Base-by-base conservation (phyloP, 257 asterid genomes). In the Lantana camara region DNA sequence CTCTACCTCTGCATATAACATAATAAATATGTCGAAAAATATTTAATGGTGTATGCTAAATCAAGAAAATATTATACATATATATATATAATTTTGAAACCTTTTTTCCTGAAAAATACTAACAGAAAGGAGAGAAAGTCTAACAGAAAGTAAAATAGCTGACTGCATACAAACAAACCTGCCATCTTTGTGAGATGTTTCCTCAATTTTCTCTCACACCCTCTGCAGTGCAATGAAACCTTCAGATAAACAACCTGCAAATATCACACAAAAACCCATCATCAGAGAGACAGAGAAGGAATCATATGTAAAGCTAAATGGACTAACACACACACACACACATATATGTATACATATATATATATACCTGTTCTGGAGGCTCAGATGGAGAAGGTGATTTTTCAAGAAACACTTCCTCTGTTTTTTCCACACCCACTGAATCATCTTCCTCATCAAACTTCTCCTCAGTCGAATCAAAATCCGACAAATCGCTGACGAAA, bases 191-290 rank as follows among this genome's bases (percentile, higher is more conserved):
- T 85, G 56, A 92, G 80, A 69, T 92, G 98, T 64, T 89, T 92
- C 50, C 87, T 82, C 82, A 89, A 69, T 46, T 92, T 92, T 57
- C 56, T 85, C 74, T 83, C 98, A 76, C 98, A 92, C 47, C 98
- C 98, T 75, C 78, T 83, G 82, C 97, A 92, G 34, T 92, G 97
- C 50, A 92, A 73, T 58, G 97, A 89, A 59, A 92, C 97, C 67
- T 83, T 85, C 14, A 92, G 73, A 50, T 81, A 90, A 14, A 92
- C 97, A 38, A 77, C 93, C 96, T 86, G 80, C 72, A 17, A 41
- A 53, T 9, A 51, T 10, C 45, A 29, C 1, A 45, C 56, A 44
- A n/a, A 23, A 3, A 20, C 6, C 12, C 3, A 37, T 27, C 10
- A 37, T 37, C 1, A 35, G 40, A 35, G 40, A 35, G 4, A 35